Evolutionary conservation across 176 grass and related monocot genomes (phyloP), one percentile per base, ranked within the genome.

Genomic region (Neostapfia colusana): DNA sequence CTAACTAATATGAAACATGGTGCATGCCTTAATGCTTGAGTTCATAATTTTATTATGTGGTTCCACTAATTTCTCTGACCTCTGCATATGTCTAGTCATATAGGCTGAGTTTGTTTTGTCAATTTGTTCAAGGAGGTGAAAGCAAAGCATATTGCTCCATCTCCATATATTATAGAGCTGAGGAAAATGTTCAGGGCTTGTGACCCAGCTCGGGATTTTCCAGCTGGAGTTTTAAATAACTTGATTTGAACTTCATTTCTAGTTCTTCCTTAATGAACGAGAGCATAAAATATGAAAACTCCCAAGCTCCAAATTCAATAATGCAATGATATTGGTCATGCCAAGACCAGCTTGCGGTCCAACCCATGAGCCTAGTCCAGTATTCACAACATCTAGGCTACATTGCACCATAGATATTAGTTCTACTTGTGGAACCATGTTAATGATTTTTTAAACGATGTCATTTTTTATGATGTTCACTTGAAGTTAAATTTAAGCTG

Each of bases 11-110:
- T 62, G 38, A 16, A 40, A 42, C 17, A 40, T 61, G 54, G 18
- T 54, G 58, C 3, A 56, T 80, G 5, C 40, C 20, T 76, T 67
- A 27, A 5, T 68, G 72, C 28, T 48, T 79, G 46, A 66, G 51
- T 59, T 83, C 36, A 24, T 55, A 9, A n/a, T 79, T 21, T 41
- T 6, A 27, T 61, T 58, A 61, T 46, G 17, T 63, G 39, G 7
- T 68, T 44, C 11, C 28, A 68, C 50, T 73, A 31, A n/a, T 37
- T 54, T 76, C 39, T 21, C n/a, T n/a, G n/a, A 24, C 12, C 55
- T 35, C 48, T 67, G 39, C 67, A 82, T 31, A 31, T 61, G 18
- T 27, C 41, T 34, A 43, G 23, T 31, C 31, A 31, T 31, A 25
- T 41, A n/a, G n/a, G n/a, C n/a, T n/a, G n/a, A n/a, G n/a, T n/a